A percentile compares a stretch with the other conserved stretches of the same genome.
Conservation (phyloP, 345 rosid species). For the Boechera stricta region DNA sequence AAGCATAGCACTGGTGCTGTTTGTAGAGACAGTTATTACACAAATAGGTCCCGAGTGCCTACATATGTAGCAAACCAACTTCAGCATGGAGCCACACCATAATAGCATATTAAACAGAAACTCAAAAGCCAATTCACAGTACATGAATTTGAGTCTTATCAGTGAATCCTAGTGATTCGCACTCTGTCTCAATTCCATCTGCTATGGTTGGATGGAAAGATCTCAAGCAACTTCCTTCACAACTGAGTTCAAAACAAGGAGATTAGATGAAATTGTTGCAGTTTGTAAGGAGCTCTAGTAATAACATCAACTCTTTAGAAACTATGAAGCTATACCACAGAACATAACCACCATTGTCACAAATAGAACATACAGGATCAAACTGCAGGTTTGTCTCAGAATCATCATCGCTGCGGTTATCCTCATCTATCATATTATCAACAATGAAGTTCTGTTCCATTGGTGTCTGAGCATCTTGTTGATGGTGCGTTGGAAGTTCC, state of each 20-base stretch:
- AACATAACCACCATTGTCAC: constrained; percentile 74
- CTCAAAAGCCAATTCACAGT: constrained; percentile 37
- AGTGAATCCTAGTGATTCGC: constrained; percentile 64
- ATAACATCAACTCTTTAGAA: constrained; percentile 14
- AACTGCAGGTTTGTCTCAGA: constrained; percentile 35
- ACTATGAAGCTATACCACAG: constrained; percentile 52
- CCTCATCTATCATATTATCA: constrained; percentile 45
- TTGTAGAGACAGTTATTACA: constrained; percentile 62
- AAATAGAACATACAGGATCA: constrained; percentile 71
- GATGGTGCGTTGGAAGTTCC: constrained; percentile 29
- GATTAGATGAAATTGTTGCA: constrained; percentile 1
- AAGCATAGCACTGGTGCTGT: constrained; percentile 74
- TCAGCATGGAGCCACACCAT: constrained; percentile 26
- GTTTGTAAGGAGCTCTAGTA: constrained; percentile 10
- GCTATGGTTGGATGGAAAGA: constrained; percentile 67
- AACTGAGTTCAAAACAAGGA: constrained; percentile 49
- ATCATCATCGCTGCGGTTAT: constrained; percentile 40
- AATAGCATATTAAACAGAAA: constrained; percentile 18
- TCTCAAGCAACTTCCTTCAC: constrained; percentile 77
- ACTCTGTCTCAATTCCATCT: constrained; percentile 48
- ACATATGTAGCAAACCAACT: constrained; percentile 36
- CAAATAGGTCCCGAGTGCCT: constrained; percentile 56
- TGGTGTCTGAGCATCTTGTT: constrained; percentile 31
- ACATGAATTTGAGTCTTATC: constrained; percentile 55
- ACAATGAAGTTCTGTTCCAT: constrained; percentile 39